These are phyloP conservation scores for Mycena metata DNA, from an alignment of 768 basidiomycete species.

Conservation along the genomic window DNA sequence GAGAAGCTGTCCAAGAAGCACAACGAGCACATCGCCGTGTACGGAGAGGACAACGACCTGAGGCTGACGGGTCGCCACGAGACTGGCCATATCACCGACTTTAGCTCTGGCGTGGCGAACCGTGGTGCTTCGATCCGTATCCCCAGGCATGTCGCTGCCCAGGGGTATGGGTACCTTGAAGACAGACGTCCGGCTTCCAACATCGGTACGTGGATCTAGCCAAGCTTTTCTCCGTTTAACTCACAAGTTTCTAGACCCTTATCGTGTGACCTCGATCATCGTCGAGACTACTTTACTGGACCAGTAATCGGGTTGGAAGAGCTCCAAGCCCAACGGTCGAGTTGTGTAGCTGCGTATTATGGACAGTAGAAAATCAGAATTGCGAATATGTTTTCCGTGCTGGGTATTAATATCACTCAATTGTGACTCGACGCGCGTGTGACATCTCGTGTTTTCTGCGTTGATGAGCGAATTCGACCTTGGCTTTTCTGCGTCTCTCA, in stretches of 20 bases:
- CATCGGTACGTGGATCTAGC: constrained; percentile 73
- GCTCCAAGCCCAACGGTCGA: background rate
- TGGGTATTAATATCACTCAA: too few species aligned
- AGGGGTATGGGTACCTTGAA: constrained; percentile 96
- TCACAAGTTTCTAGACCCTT: constrained; percentile 75
- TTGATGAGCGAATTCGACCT: constrained; percentile 64
- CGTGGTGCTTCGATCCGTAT: constrained; percentile 98
- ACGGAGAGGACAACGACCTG: constrained; percentile 97
- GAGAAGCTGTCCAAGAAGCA: constrained; percentile 93
- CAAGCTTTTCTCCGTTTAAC: background rate
- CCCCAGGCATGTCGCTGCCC: constrained; percentile 91
- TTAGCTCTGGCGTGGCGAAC: constrained; percentile 97
- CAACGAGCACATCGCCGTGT: constrained; percentile 95
- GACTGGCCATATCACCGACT: constrained; percentile 92
- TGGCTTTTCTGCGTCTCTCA: constrained; percentile 64
- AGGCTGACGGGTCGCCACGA: constrained; percentile 97
- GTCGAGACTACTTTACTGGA: constrained; percentile 89
- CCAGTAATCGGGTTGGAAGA: constrained; percentile 53
- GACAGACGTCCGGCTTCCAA: constrained; percentile 98
- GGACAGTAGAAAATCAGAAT: too few species aligned
- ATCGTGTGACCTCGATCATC: constrained; percentile 91
- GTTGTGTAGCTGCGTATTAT: background rate
- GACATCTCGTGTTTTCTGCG: constrained; percentile 18
- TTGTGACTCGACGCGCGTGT: constrained; percentile 13
- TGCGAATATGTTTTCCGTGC: too few species aligned